phyloP scores from a whole-genome alignment of 2,329 filamentous ascomycete genomes.

The Paecilomyces formosus region DNA sequence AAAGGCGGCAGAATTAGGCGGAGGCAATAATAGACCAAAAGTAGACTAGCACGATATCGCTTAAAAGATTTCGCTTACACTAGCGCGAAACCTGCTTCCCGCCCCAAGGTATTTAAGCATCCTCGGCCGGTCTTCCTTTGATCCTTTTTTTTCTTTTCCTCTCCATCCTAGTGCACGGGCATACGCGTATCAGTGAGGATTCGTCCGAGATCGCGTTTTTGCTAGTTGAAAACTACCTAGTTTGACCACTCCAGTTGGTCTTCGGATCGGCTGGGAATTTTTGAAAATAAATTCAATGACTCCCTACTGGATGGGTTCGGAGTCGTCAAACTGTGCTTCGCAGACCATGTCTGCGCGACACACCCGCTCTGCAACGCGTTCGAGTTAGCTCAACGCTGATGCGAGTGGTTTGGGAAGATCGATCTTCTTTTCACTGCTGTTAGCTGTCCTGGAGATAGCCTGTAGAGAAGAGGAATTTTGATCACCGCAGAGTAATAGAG shows the following conservation, averaged over 20 bases:
- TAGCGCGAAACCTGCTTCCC: background rate
- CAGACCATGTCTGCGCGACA: background rate
- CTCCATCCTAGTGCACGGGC: constrained; percentile 50
- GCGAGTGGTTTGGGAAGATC: constrained; percentile 5
- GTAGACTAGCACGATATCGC: background rate
- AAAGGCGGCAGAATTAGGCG: background rate
- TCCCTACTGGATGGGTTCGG: background rate
- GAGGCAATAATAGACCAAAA: background rate
- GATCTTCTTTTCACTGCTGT: constrained; percentile 34
- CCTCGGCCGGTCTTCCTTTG: background rate
- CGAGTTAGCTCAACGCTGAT: constrained; percentile 2
- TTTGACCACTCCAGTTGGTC: constrained; percentile 70
- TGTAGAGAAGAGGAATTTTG: constrained; percentile 34
- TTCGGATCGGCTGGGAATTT: constrained; percentile 70
- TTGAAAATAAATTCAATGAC: constrained; percentile 45
- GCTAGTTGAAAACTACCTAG: constrained; percentile 81
- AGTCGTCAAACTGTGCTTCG: constrained; percentile 4
- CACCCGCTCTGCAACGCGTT: background rate
- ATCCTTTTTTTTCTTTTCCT: constrained; percentile 28
- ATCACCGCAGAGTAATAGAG: too few relatives aligned
- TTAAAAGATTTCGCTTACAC: background rate
- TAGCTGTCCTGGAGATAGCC: constrained; percentile 25
- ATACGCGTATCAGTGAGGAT: constrained; percentile 80
- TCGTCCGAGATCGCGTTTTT: constrained; percentile 82
- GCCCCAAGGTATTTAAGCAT: background rate